phyloP scores from a whole-genome alignment of 225 moss, liverwort and hornwort species.

The Polytrichum formosum region DNA sequence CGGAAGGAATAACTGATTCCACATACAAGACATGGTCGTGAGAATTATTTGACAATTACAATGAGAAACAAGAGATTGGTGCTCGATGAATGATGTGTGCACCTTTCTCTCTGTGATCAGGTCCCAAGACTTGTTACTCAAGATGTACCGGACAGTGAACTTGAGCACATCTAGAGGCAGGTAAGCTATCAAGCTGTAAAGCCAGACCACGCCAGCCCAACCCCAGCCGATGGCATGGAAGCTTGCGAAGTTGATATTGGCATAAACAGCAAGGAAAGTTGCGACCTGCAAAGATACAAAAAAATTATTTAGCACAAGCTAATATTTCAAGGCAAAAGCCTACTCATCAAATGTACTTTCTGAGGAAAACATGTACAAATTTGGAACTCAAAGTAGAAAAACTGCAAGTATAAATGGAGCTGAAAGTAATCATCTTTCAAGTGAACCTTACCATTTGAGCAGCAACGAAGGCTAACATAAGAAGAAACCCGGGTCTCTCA shows the following conservation, averaged over 20 bases:
- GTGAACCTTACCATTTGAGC: constrained; percentile 41
- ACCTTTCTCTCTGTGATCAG: constrained; percentile 56
- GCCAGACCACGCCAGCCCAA: constrained; percentile 68
- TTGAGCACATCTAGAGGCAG: constrained; percentile 59
- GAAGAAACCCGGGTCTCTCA: constrained; percentile 50
- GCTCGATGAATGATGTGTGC: not conserved
- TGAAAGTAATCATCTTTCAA: too few relatives aligned
- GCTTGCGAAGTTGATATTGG: constrained; percentile 50
- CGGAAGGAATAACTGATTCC: not conserved
- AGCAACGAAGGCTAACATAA: constrained; percentile 38
- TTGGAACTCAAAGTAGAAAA: too few relatives aligned
- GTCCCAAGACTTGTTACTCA: constrained; percentile 75
- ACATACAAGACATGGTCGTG: not conserved
- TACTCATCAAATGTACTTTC: too few relatives aligned
- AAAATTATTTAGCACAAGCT: not conserved
- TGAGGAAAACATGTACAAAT: too few relatives aligned
- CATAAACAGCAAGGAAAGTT: constrained; percentile 59
- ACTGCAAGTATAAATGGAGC: too few relatives aligned
- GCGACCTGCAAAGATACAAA: constrained; percentile 36
- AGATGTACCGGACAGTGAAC: constrained; percentile 47
- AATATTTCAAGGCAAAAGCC: too few relatives aligned
- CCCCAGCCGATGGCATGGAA: constrained; percentile 63
- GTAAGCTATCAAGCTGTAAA: constrained; percentile 43
- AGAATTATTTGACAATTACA: too few relatives aligned
- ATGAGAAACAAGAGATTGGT: too few relatives aligned